A percentile compares a stretch with the other conserved stretches of the same genome.
Evolutionary conservation across 495 filamentous ascomycete genomes (phyloP).

Genomic region (Aspergillus diversus): DNA sequence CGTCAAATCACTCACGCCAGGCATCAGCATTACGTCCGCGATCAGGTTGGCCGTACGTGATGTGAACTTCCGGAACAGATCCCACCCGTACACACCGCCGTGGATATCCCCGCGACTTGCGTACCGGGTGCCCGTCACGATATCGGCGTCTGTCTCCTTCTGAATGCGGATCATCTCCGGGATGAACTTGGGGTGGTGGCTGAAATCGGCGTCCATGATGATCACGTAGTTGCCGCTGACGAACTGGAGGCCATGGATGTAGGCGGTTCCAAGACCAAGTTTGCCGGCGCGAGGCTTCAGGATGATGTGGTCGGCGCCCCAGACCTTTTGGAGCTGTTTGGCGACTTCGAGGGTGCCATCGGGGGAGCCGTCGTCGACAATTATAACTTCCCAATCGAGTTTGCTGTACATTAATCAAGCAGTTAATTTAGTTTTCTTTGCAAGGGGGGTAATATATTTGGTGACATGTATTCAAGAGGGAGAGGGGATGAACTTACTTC

Average conservation of each 20-base stretch:
- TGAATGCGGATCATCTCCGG: constrained; percentile 82
- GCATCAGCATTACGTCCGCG: constrained; percentile 89
- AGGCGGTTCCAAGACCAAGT: constrained; percentile 94
- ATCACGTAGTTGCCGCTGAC: constrained; percentile 90
- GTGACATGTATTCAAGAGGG: background rate
- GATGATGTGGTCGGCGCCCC: constrained; percentile 71
- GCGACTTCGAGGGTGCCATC: constrained; percentile 92
- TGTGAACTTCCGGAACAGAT: constrained; percentile 93
- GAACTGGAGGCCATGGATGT: constrained; percentile 91
- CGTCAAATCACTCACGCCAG: constrained; percentile 95
- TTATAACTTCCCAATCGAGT: constrained; percentile 96
- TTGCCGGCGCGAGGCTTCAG: constrained; percentile 89
- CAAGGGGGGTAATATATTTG: constrained; percentile 3
- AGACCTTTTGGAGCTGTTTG: constrained; percentile 83
- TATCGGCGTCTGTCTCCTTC: constrained; percentile 75
- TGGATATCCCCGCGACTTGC: constrained; percentile 62
- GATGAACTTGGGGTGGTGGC: constrained; percentile 97
- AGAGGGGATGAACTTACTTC: constrained; percentile 42
- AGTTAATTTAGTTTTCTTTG: constrained; percentile 1
- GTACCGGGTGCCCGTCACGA: constrained; percentile 95
- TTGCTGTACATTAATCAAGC: constrained; percentile 55
- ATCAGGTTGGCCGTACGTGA: constrained; percentile 90
- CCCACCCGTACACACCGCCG: constrained; percentile 96
- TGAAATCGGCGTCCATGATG: constrained; percentile 99
- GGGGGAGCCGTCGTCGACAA: constrained; percentile 97